These are phyloP conservation scores for Boletus semigastroideus DNA, from an alignment of 1,284 basidiomycete species.

Conservation along the genomic window DNA sequence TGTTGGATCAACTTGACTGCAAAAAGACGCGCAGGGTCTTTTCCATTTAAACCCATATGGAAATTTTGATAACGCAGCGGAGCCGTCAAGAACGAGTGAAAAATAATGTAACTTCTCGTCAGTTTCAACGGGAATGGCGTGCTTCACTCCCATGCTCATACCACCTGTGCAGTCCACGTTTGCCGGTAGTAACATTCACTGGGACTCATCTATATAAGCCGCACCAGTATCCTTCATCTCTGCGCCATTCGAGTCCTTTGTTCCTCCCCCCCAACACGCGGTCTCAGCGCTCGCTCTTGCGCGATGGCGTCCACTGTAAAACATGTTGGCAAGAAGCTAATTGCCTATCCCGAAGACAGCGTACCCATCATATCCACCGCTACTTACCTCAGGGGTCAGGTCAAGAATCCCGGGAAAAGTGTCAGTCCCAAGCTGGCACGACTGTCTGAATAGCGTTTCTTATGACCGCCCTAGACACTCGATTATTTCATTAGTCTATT, in stretches of 20 bases:
- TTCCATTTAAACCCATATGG: too few relatives aligned
- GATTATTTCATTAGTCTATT: constrained; percentile 73
- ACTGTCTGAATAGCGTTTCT: constrained; percentile 1
- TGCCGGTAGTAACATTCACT: background rate
- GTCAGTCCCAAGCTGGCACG: constrained; percentile 38
- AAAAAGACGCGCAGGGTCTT: too few relatives aligned
- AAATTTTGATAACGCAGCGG: too few relatives aligned
- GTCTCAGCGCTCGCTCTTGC: too few relatives aligned
- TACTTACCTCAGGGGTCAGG: constrained; percentile 49
- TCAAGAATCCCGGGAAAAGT: constrained; percentile 43
- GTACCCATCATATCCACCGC: constrained; percentile 56
- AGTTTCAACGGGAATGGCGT: constrained; percentile 23
- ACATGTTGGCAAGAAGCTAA: constrained; percentile 54
- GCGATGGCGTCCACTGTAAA: constrained; percentile 47
- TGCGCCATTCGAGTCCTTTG: background rate
- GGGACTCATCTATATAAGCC: constrained; percentile 4
- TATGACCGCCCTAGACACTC: constrained; percentile 41
- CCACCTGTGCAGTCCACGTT: background rate
- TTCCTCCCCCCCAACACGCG: background rate
- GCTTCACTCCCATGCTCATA: constrained; percentile 27
- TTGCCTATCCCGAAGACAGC: constrained; percentile 59
- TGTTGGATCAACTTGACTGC: too few relatives aligned
- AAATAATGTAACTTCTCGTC: constrained; percentile 14
- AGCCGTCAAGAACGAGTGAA: too few relatives aligned
- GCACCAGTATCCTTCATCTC: background rate